These are phyloP conservation scores for Macrocybe gigantea DNA, from an alignment of 768 basidiomycete species.

Conservation along the genomic window DNA sequence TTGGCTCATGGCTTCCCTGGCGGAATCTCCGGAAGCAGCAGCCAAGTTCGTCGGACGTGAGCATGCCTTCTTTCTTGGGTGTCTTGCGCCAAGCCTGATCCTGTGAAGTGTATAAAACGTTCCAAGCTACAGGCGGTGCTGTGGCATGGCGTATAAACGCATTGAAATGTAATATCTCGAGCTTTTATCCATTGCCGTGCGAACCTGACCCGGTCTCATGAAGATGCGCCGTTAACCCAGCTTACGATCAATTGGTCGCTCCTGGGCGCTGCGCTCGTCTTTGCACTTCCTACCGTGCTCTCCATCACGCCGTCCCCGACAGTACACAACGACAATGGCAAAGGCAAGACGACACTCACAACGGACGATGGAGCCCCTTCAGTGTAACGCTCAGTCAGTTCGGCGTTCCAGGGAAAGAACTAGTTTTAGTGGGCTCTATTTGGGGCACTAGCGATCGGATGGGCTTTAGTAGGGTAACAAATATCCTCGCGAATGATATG, in stretches of 20 bases:
- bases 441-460: too few species aligned
- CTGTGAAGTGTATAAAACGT: slow-evolving; percentile 21
- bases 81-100: neutral
- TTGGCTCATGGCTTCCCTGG: slow-evolving; percentile 23
- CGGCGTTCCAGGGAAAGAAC: too few species aligned
- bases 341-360: too few species aligned
- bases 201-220: too few species aligned
- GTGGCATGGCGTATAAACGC: slow-evolving; percentile 25
- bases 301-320: slow-evolving; percentile 19
- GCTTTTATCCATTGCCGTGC: neutral
- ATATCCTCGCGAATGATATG: too few species aligned
- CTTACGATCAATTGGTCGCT: slow-evolving; percentile 21
- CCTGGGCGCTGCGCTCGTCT: slow-evolving; percentile 15
- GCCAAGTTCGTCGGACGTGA: slow-evolving; percentile 22
- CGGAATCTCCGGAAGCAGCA: slow-evolving; percentile 18
- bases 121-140: slow-evolving; percentile 22
- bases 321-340: neutral
- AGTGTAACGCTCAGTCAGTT: too few species aligned
- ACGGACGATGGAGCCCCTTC: too few species aligned
- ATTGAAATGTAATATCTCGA: slow-evolving; percentile 15
- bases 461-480: too few species aligned
- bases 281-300: slow-evolving; percentile 20
- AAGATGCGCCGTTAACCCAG: slow-evolving; percentile 18
- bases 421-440: too few species aligned
- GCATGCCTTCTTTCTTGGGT: slow-evolving; percentile 1